Percentiles rank a stretch among this genome's conserved stretches.
Evolutionary conservation across 1,139 yeast genomes (phyloP).

Genomic region (Lodderomyces theae): DNA sequence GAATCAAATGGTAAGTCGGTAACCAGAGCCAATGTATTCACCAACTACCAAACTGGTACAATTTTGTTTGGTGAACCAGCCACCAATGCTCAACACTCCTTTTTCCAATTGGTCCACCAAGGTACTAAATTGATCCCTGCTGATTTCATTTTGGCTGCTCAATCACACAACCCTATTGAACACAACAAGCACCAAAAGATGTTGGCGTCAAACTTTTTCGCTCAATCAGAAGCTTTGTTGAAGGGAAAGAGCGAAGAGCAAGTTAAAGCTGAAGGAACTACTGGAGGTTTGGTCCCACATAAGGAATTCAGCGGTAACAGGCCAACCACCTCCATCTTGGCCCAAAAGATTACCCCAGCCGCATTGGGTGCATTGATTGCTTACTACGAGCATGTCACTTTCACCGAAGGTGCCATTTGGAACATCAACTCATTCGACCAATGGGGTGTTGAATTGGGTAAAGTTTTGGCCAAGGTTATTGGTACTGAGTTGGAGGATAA

Average conservation of each 20-base stretch:
- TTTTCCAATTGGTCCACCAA: slow-evolving; percentile 98
- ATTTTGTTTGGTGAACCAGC: slow-evolving; percentile 98
- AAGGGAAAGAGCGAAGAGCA: slow-evolving; percentile 86
- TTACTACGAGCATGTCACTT: slow-evolving; percentile 94
- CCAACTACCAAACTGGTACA: slow-evolving; percentile 93
- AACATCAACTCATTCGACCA: slow-evolving; percentile 98
- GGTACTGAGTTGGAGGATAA: slow-evolving; percentile 78
- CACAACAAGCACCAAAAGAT: slow-evolving; percentile 90
- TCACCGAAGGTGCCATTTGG: slow-evolving; percentile 99
- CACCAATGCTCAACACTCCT: slow-evolving; percentile 97
- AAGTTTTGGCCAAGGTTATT: slow-evolving; percentile 93
- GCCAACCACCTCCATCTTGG: slow-evolving; percentile 96
- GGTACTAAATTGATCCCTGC: slow-evolving; percentile 97
- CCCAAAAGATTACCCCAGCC: slow-evolving; percentile 95
- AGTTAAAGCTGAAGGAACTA: slow-evolving; percentile 88
- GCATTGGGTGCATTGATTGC: slow-evolving; percentile 94
- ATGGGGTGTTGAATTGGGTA: slow-evolving; percentile 99
- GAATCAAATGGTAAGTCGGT: slow-evolving; percentile 98
- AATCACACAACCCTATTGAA: slow-evolving; percentile 97
- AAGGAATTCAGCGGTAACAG: slow-evolving; percentile 96
- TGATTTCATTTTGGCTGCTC: slow-evolving; percentile 94
- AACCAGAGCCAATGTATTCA: slow-evolving; percentile 85
- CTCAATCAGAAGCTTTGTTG: slow-evolving; percentile 97
- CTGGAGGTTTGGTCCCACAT: slow-evolving; percentile 85
- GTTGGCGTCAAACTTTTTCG: slow-evolving; percentile 98